Percentiles rank a stretch among this genome's conserved stretches.
Evolutionary conservation across 2,329 filamentous ascomycete genomes (phyloP).

Genomic region (Xylaria sp.): DNA sequence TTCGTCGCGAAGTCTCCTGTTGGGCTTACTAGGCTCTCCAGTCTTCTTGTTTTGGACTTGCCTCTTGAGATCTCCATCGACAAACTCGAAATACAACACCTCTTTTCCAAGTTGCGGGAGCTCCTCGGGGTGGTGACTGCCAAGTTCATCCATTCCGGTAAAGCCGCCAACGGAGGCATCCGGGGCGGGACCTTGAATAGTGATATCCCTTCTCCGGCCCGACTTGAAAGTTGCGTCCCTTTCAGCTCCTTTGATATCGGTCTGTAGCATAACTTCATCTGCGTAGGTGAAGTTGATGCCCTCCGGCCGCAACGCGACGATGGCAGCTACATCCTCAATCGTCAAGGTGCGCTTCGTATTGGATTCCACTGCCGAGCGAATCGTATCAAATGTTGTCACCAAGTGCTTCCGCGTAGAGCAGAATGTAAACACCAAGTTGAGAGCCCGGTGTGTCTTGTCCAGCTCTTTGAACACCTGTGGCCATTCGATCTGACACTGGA

Average conservation of each 20-base stretch:
- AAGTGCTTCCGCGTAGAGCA: conserved; percentile 91
- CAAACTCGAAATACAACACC: conserved; percentile 87
- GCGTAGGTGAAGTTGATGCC: conserved; percentile 85
- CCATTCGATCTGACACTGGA: conserved; percentile 60
- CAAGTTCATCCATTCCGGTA: conserved; percentile 52
- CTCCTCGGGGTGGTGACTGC: conserved; percentile 36
- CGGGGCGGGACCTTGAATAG: conserved; percentile 51
- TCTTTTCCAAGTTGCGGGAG: conserved; percentile 53
- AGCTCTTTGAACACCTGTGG: conserved; percentile 73
- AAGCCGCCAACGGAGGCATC: conserved; percentile 61
- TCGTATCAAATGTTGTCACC: conserved; percentile 87
- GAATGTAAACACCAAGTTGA: conserved; percentile 94
- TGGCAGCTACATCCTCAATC: conserved; percentile 79
- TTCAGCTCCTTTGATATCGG: conserved; percentile 73
- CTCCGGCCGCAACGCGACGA: conserved; percentile 76
- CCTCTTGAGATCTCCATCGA: conserved; percentile 87
- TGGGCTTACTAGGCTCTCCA: conserved; percentile 70
- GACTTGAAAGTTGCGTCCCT: conserved; percentile 66
- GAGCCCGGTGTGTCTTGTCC: conserved; percentile 75
- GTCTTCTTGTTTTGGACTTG: conserved; percentile 74
- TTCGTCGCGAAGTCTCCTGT: conserved; percentile 71
- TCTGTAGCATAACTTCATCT: conserved; percentile 79
- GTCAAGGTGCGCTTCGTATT: conserved; percentile 73
- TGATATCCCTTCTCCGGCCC: conserved; percentile 54
- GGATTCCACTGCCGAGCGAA: conserved; percentile 80